Base-by-base conservation (phyloP, 2,329 filamentous ascomycete species). In the Xylariales sp. region DNA sequence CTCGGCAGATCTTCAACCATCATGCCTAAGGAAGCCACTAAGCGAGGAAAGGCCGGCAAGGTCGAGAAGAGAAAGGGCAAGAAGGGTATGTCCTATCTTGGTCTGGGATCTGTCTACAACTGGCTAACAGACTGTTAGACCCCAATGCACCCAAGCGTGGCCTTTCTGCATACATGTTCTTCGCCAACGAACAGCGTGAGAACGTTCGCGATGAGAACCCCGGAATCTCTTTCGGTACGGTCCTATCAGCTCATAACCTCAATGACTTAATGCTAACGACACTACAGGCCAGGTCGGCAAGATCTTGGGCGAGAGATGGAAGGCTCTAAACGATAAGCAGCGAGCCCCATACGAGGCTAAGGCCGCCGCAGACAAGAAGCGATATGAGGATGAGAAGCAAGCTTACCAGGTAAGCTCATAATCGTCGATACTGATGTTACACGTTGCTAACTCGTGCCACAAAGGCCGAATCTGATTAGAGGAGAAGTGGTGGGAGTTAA, bases 111-210 rank as follows among this genome's bases (percentile, higher is more conserved):
- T 46, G 10, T 46, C 50, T 57, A 65, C 41, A 14, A 55, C 18
- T n/a, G 30, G 1, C 70, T 72, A 64, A 72, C 46, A 30, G 46
- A 66, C 10, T 23, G 16, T 8, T 77, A 97, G 94, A 97, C 84
- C 94, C 94, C 83, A 97, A 97, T 84, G 95, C 94, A 69, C 96
- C 96, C 82, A 99, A 98, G 94, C 94, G 96, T 84, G 96, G 95
- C 86, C 93, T 99, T 58, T 98, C 96, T 62, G 96, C 96, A 72
- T 99, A 99, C 90, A 99, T 99, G 96, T 98, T 98, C 91, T 99
- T 98, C 82, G 96, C 96, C 89, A 98, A 98, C 80, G 96, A 98
- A 85, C 93, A 97, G 85, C 94, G 96, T 77, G 95, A 98, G 81
- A 97, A 96, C 82, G 96, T 99, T 76, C 93, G 96, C 77, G 94